Conservation (phyloP, 1,139 yeast genomes). For the Yamadazyma taylorii region DNA sequence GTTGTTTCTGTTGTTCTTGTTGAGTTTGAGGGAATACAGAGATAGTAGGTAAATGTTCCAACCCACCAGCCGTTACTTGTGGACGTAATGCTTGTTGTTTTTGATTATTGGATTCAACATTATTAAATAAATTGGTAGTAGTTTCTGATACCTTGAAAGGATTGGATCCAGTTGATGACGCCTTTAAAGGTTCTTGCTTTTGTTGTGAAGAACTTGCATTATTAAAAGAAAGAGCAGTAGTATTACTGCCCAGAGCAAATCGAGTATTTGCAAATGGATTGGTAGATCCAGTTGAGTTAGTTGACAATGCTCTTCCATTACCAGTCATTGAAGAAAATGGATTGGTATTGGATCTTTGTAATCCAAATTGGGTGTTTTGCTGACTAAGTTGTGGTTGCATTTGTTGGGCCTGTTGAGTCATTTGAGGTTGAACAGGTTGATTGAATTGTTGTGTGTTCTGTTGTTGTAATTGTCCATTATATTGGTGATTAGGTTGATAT, state of each 20-base stretch:
- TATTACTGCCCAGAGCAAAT: constrained; percentile 32
- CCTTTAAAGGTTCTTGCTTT: constrained; percentile 23
- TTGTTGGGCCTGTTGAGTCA: constrained; percentile 14
- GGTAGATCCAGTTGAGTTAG: constrained; percentile 18
- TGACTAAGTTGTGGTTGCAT: constrained; percentile 13
- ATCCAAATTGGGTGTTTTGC: constrained; percentile 19
- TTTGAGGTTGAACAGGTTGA: constrained; percentile 16
- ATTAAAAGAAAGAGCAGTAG: constrained; percentile 38
- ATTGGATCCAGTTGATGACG: constrained; percentile 42
- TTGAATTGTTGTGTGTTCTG: constrained; percentile 17
- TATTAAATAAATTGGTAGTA: constrained; percentile 35
- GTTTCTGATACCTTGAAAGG: constrained; percentile 46
- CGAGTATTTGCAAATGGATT: constrained; percentile 54
- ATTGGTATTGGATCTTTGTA: constrained; percentile 37
- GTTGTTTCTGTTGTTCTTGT: constrained; percentile 37
- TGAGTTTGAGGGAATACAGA: constrained; percentile 69
- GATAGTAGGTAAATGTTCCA: constrained; percentile 58
- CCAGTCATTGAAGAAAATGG: constrained; percentile 35
- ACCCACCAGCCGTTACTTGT: constrained; percentile 68
- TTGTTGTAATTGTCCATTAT: constrained; percentile 18
- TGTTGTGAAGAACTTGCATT: constrained; percentile 16
- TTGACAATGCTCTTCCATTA: constrained; percentile 7
- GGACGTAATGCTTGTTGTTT: constrained; percentile 32
- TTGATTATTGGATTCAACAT: constrained; percentile 20
- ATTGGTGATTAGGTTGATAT: constrained; percentile 13